Evolutionary conservation across 2,329 filamentous ascomycete genomes (phyloP), one percentile per base, ranked within the genome.

Genomic region (Talaromyces funiculosus): DNA sequence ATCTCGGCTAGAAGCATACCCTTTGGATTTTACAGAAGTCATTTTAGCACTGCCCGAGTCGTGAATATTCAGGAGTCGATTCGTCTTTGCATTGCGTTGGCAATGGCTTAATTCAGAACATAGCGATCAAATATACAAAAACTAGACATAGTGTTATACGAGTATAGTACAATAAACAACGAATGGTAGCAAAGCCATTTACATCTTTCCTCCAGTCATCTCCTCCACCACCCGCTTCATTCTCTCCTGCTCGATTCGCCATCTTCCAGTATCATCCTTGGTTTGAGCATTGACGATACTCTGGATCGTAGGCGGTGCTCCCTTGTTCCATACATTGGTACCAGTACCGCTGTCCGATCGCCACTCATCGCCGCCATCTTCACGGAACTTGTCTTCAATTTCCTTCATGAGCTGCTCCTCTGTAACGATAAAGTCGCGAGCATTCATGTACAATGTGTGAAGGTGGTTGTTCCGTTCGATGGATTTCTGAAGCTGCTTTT

Each of bases 361-460:
- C 73, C 73, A 77, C 42, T 71, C 74, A 24, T 68, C 66, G 63
- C 76, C 76, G 77, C 72, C 75, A 64, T 84, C 81, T 26, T 86
- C 84, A 16, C 85, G 82, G 76, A 97, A 99, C n/a, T 88, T 81
- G 64, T 81, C 77, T 22, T 95, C 88, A 60, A 97, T 87, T 65
- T 86, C 83, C 16, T 80, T 80, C 67, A 89, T 83, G 35, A 99
- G 83, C 72, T 96, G 88, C 55, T 82, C 78, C 72, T 96, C 92
- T 24, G 83, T 87, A 18, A 91, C 87, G 71, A 99, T 97, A 77
- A 97, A 99, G 40, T 85, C 80, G 26, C 89, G 84, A 4, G 94
- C 92, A 67, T 92, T 89, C 78, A 94, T 89, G 77, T 99, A 99
- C 12, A 99, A 83, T 61, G 90, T 86, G 75, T 96, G 90, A 31